phyloP scores from a whole-genome alignment of 345 rosid genomes.

The Camelina hispida region DNA sequence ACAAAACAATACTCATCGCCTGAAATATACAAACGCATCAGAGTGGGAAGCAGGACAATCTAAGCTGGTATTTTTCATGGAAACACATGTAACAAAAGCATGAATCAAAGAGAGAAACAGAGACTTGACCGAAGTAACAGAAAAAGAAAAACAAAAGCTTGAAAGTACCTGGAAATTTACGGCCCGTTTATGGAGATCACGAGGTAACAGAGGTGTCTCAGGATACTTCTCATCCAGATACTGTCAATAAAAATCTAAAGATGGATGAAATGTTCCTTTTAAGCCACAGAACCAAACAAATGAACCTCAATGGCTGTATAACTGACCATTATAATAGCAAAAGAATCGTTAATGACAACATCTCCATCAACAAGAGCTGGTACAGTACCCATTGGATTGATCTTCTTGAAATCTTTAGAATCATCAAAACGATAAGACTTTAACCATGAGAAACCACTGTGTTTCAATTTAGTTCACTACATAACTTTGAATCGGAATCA shows the following conservation, averaged over 20 bases:
- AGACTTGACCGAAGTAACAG: background rate
- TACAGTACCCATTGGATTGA: slow-evolving; percentile 82
- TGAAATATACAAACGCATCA: slow-evolving; percentile 32
- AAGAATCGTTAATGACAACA: slow-evolving; percentile 66
- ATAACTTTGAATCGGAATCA: background rate
- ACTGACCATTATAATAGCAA: slow-evolving; percentile 63
- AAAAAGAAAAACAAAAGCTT: no score
- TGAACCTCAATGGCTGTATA: background rate
- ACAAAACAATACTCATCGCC: slow-evolving; percentile 77
- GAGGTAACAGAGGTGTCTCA: slow-evolving; percentile 67
- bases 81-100: no score
- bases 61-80: no score
- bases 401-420: slow-evolving; percentile 63
- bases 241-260: slow-evolving; percentile 36
- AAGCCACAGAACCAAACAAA: background rate
- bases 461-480: slow-evolving; percentile 14
- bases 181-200: slow-evolving; percentile 63
- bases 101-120: no score
- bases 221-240: slow-evolving; percentile 90
- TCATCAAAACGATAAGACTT: background rate
- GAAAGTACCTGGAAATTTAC: slow-evolving; percentile 66
- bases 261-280: background rate
- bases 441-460: slow-evolving; percentile 20
- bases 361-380: slow-evolving; percentile 82
- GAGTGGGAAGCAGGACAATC: background rate